These are phyloP conservation scores for Zasmidium cellare DNA, from an alignment of 2,329 filamentous ascomycete species.

Conservation along the genomic window DNA sequence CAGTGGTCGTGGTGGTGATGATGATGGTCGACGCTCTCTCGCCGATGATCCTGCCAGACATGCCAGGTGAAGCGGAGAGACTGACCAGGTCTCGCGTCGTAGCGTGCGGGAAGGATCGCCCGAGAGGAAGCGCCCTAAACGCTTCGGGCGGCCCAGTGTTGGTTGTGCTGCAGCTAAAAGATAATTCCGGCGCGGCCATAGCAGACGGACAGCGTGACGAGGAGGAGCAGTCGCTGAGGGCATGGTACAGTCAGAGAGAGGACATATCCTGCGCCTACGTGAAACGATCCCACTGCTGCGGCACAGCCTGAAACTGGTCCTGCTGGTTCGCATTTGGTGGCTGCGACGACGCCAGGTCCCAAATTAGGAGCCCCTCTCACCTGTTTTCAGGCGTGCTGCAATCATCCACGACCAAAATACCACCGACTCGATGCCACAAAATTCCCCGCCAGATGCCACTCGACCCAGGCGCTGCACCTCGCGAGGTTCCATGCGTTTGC, in stretches of 20 bases:
- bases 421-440: background rate
- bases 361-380: too few relatives aligned
- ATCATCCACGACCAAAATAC: background rate
- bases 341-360: background rate
- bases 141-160: background rate
- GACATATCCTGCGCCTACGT: background rate
- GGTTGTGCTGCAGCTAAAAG: background rate
- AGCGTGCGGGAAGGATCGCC: background rate
- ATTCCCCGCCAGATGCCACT: background rate
- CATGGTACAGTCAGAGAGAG: too few relatives aligned
- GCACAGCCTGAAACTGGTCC: background rate
- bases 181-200: background rate
- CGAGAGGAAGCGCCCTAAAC: background rate
- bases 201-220: background rate
- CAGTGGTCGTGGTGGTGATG: too few relatives aligned
- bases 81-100: background rate
- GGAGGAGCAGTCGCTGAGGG: too few relatives aligned
- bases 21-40: background rate
- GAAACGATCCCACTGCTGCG: background rate
- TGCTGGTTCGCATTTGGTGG: background rate
- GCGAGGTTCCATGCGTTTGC: background rate
- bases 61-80: background rate
- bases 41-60: background rate
- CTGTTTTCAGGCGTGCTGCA: too few relatives aligned
- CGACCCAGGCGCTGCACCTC: background rate